These are phyloP conservation scores for Capsicum rhomboideum DNA, from an alignment of 257 asterid species.

Conservation along the genomic window DNA sequence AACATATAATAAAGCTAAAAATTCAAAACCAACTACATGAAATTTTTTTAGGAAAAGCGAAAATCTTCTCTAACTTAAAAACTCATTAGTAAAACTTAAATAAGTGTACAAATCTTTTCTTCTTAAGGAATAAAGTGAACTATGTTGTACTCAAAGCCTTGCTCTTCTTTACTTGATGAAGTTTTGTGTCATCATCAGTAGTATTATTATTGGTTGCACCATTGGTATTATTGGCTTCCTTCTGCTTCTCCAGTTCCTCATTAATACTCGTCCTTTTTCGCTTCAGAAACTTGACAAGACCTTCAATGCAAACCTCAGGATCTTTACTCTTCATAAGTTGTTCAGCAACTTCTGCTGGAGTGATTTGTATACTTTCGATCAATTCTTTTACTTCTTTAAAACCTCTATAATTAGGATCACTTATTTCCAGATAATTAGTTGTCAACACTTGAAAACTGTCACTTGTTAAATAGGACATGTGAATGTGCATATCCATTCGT, in stretches of 20 bases:
- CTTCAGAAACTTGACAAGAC: conserved; percentile 35
- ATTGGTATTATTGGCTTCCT: neutral
- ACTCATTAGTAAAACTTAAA: neutral
- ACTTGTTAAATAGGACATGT: conserved; percentile 57
- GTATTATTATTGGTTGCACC: neutral
- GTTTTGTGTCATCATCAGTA: neutral
- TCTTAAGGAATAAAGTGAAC: neutral
- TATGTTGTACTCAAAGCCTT: neutral
- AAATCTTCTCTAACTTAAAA: neutral
- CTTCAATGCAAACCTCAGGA: conserved; percentile 29
- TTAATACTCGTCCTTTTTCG: conserved; percentile 7
- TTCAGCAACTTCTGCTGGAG: conserved; percentile 80
- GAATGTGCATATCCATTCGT: conserved; percentile 83
- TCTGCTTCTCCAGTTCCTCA: neutral
- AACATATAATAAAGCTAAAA: neutral
- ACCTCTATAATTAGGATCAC: conserved; percentile 5
- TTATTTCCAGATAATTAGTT: conserved; percentile 36
- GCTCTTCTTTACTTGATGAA: neutral
- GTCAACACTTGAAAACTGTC: conserved; percentile 51
- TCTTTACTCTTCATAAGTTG: conserved; percentile 69
- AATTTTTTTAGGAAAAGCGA: neutral
- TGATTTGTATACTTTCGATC: conserved; percentile 26
- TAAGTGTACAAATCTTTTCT: neutral
- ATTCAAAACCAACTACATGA: neutral
- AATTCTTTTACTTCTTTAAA: conserved; percentile 33